These are phyloP conservation scores for Chaetomium sp. DNA, from an alignment of 2,329 filamentous ascomycete species.

Conservation along the genomic window DNA sequence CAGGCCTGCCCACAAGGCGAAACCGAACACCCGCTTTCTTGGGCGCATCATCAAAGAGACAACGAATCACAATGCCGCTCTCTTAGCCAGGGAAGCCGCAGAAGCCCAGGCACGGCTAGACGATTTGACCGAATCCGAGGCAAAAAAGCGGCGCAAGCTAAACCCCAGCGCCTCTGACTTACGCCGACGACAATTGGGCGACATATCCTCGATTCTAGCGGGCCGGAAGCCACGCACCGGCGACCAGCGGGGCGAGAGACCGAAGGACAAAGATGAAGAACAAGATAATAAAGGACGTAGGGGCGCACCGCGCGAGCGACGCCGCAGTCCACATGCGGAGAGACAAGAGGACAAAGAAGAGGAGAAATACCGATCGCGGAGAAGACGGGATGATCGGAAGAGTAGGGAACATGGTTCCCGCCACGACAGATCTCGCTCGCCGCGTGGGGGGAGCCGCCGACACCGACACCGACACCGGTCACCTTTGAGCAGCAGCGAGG, in stretches of 20 bases:
- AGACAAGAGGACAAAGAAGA: constrained; percentile 6
- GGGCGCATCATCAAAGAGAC: constrained; percentile 83
- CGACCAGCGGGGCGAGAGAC: constrained; percentile 1
- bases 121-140: constrained; percentile 47
- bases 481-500: constrained; percentile 15
- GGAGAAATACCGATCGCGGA: constrained; percentile 1
- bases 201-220: constrained; percentile 53
- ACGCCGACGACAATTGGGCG: constrained; percentile 51
- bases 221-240: constrained; percentile 33
- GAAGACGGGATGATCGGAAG: constrained; percentile 1
- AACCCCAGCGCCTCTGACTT: constrained; percentile 47
- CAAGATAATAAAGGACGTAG: constrained; percentile 2
- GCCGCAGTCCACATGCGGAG: neutral
- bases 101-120: constrained; percentile 68
- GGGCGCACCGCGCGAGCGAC: constrained; percentile 3
- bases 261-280: neutral
- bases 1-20: constrained; percentile 64
- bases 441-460: constrained; percentile 7
- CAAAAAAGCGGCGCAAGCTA: constrained; percentile 38
- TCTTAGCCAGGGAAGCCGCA: constrained; percentile 75
- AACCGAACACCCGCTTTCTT: constrained; percentile 87
- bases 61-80: constrained; percentile 78
- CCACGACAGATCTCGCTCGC: constrained; percentile 17
- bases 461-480: constrained; percentile 20
- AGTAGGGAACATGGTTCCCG: constrained; percentile 5